Evolutionary conservation across 2,329 filamentous ascomycete species (phyloP).

Genomic region (Trichoderma sp.): DNA sequence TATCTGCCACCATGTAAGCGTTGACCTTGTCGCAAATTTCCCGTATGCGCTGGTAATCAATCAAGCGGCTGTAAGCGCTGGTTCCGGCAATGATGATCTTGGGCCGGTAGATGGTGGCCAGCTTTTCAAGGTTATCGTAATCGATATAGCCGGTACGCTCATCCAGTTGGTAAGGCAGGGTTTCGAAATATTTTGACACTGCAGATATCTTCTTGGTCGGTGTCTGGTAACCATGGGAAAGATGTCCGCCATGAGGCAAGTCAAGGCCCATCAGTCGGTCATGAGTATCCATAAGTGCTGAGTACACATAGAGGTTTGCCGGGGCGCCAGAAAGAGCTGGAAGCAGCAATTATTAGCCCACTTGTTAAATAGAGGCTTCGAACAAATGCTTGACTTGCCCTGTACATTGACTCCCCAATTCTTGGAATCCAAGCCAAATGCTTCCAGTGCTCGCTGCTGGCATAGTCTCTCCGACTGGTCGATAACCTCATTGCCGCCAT

Average conservation of each 20-base stretch:
- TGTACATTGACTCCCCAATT: slow-evolving; percentile 98
- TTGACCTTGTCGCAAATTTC: slow-evolving; percentile 88
- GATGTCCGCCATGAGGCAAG: slow-evolving; percentile 91
- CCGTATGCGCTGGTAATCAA: slow-evolving; percentile 92
- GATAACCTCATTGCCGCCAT: slow-evolving; percentile 95
- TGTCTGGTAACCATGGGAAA: slow-evolving; percentile 97
- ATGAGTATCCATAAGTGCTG: slow-evolving; percentile 86
- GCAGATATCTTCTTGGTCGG: slow-evolving; percentile 95
- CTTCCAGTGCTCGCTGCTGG: slow-evolving; percentile 84
- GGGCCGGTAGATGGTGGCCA: slow-evolving; percentile 85
- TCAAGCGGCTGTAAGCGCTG: slow-evolving; percentile 92
- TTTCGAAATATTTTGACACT: slow-evolving; percentile 98
- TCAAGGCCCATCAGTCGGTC: slow-evolving; percentile 97
- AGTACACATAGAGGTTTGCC: slow-evolving; percentile 90
- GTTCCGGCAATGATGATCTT: slow-evolving; percentile 95
- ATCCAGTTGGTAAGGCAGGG: slow-evolving; percentile 89
- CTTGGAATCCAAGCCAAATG: slow-evolving; percentile 78
- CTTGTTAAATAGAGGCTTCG: too few relatives aligned
- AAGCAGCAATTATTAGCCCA: not conserved
- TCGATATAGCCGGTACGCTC: slow-evolving; percentile 91
- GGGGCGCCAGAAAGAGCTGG: slow-evolving; percentile 73
- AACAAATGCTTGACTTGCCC: slow-evolving; percentile 51
- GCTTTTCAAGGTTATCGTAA: slow-evolving; percentile 86
- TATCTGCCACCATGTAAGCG: slow-evolving; percentile 91
- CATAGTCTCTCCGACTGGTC: slow-evolving; percentile 87